These are phyloP conservation scores for Pouteria campechiana DNA, from an alignment of 179 eudicot genomes.

Conservation along the genomic window DNA sequence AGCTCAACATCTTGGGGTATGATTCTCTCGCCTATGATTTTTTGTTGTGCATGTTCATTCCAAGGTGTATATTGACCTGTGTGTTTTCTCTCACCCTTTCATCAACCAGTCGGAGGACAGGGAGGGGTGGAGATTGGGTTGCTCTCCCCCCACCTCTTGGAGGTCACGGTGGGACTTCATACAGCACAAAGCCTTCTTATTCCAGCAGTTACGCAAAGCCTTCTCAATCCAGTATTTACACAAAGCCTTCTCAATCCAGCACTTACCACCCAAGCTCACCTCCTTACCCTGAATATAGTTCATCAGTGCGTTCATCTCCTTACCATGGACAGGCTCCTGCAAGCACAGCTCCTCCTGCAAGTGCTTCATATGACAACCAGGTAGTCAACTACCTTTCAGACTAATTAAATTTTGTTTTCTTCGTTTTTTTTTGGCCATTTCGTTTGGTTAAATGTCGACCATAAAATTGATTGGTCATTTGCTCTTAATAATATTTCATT, in stretches of 20 bases:
- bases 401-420: neutral
- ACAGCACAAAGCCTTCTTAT: too few relatives aligned
- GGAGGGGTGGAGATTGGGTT: conserved; percentile 29
- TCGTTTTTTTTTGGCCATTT: neutral
- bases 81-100: too few relatives aligned
- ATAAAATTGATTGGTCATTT: too few relatives aligned
- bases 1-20: conserved; percentile 40
- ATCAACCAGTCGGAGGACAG: conserved; percentile 42
- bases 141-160: conserved; percentile 66
- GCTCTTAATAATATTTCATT: neutral
- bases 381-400: conserved; percentile 5
- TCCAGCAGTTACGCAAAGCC: too few relatives aligned
- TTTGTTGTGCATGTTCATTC: too few relatives aligned
- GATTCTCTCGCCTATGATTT: too few relatives aligned
- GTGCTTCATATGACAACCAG: conserved; percentile 38
- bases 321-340: conserved; percentile 6
- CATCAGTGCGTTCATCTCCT: too few relatives aligned
- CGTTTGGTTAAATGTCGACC: neutral
- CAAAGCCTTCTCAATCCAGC: conserved; percentile 16
- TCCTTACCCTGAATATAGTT: conserved; percentile 12
- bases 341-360: conserved; percentile 29
- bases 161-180: conserved; percentile 13
- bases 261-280: conserved; percentile 17
- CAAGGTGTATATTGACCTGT: too few relatives aligned
- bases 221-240: too few relatives aligned